A percentile compares a stretch with the other conserved stretches of the same genome.
Conservation (phyloP, 2,329 filamentous ascomycete species). For the Falciphora oryzae region DNA sequence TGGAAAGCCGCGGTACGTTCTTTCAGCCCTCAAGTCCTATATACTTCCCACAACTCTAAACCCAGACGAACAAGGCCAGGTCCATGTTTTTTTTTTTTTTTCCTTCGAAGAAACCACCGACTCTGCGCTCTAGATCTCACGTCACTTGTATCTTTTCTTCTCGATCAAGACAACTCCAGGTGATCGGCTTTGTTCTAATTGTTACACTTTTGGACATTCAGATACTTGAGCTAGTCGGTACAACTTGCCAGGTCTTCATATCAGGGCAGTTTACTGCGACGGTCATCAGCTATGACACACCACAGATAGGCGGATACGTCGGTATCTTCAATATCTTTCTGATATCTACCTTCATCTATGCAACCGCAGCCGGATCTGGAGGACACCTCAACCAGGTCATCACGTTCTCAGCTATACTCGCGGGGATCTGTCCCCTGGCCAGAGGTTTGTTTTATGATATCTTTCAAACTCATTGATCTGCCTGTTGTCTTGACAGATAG, state of each 20-base stretch:
- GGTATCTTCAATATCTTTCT: background rate
- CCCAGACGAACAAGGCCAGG: too few species aligned
- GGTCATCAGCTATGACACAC: background rate
- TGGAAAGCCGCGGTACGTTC: background rate
- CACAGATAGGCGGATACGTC: background rate
- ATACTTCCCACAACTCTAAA: too few species aligned
- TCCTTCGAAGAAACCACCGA: too few species aligned
- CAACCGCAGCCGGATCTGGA: background rate
- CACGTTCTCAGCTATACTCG: background rate
- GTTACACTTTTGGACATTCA: background rate
- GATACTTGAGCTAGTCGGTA: background rate
- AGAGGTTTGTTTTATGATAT: background rate
- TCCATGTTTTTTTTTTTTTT: too few species aligned
- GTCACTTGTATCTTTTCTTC: too few species aligned
- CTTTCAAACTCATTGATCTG: too few species aligned
- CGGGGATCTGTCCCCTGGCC: background rate
- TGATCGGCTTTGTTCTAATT: too few species aligned
- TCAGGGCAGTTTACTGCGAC: background rate
- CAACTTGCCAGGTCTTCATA: background rate
- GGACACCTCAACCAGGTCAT: background rate
- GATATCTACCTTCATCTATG: background rate
- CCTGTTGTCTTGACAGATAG: too few species aligned
- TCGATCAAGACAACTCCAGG: too few species aligned
- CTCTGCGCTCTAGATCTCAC: too few species aligned
- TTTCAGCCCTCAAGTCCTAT: background rate